A percentile compares a stretch with the other conserved stretches of the same genome.
Evolutionary conservation across 2,329 filamentous ascomycete species (phyloP).

Genomic region (Cordyceps javanica): DNA sequence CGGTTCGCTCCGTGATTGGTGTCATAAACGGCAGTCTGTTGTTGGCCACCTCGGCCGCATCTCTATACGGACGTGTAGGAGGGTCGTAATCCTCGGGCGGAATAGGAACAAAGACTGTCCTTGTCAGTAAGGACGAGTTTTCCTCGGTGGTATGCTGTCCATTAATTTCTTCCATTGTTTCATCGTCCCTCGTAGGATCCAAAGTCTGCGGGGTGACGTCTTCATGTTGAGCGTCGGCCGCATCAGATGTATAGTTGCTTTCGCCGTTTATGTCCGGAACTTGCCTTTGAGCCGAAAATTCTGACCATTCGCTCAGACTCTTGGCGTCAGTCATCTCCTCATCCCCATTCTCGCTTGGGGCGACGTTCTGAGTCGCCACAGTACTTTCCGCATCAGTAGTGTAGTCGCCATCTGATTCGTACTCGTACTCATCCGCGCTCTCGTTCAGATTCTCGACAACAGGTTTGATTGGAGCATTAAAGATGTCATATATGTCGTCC

Average conservation of each 20-base stretch:
- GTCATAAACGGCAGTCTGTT: constrained; percentile 98
- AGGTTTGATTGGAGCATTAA: constrained; percentile 65
- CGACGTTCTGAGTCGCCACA: constrained; percentile 61
- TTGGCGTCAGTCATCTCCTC: constrained; percentile 52
- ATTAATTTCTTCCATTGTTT: constrained; percentile 27
- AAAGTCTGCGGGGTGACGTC: constrained; percentile 14
- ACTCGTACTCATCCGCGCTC: constrained; percentile 58
- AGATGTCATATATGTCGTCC: constrained; percentile 95
- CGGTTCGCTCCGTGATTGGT: constrained; percentile 91
- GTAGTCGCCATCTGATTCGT: constrained; percentile 69
- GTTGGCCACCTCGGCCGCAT: constrained; percentile 73
- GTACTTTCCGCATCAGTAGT: constrained; percentile 80
- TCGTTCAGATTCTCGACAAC: constrained; percentile 27
- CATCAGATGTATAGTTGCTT: constrained; percentile 24
- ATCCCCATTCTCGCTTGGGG: constrained; percentile 34
- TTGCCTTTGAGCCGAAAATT: constrained; percentile 71
- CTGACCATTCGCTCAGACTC: constrained; percentile 79
- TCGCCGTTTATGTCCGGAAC: constrained; percentile 44
- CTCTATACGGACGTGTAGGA: constrained; percentile 72
- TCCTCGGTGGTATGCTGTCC: constrained; percentile 40
- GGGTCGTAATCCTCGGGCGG: constrained; percentile 83
- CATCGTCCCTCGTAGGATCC: constrained; percentile 31
- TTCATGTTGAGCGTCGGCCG: constrained; percentile 13
- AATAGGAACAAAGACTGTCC: constrained; percentile 67
- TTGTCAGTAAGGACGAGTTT: constrained; percentile 45